Evolutionary conservation across 1,139 yeast genomes (phyloP), one percentile per base, ranked within the genome.

Genomic region (Casaregolazyma suthepensis): DNA sequence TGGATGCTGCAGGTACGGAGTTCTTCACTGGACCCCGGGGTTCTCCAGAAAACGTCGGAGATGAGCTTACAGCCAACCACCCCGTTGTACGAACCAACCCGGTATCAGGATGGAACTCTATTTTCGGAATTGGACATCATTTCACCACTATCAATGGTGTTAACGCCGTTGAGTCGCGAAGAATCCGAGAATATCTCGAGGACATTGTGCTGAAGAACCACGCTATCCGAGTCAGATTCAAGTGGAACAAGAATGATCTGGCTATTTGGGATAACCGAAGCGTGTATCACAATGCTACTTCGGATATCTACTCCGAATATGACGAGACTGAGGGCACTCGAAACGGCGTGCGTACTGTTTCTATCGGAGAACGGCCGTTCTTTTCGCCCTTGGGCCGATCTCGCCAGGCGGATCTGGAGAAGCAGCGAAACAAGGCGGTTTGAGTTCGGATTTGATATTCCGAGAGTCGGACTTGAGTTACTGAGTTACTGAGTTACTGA

Each of bases 221-320:
- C 37, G 61, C 56, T 19, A 52, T 55, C 48, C 58, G 58, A 35
- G 69, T 81, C 22, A 73, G 87, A 59, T 80, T 78, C 52, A 70
- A 66, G 52, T 82, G 84, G 82, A 79, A 76, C 59, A 77, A 77
- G 38, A 74, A 77, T 51, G 79, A 87, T 6, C 81, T 84, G 49
- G 87, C 68, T 6, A 57, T 68, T 37, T 68, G 72, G 72, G 72
- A 68, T 54, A 68, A 68, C 60, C 60, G 72, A 45, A 59, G 65
- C 45, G 65, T 67, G 10, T 64, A 60, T 56, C 72, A 68, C 58
- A 57, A 65, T 40, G 68, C 70, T 23, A 57, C 60, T 37, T 49
- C 51, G 19, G 60, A 57, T 31, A 51, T 55, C 31, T 55, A 45
- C 35, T 43, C 26, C 3, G 38, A 40, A n/a, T 46, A 43, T 12